Percentiles rank a stretch among this genome's conserved stretches.
These are phyloP conservation scores for Pinus albicaulis DNA, from an alignment of 75 land plant species.

Conservation along the genomic window DNA sequence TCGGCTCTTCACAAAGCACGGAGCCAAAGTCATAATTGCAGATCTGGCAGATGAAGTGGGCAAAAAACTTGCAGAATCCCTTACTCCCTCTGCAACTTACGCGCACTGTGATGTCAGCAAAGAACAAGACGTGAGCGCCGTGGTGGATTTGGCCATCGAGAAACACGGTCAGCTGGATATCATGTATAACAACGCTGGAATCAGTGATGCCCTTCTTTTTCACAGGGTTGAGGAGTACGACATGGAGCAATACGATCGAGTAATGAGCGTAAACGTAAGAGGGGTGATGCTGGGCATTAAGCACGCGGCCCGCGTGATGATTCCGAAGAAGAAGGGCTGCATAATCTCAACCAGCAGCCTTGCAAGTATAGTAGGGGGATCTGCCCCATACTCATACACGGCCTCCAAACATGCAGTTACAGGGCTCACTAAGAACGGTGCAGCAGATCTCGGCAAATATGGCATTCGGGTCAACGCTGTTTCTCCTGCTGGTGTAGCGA, in stretches of 20 bases:
- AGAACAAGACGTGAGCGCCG: constrained; percentile 22
- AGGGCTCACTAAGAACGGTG: constrained; percentile 34
- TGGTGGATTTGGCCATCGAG: constrained; percentile 21
- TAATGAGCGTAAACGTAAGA: constrained; percentile 32
- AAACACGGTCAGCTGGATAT: constrained; percentile 30
- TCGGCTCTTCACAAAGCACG: constrained; percentile 11
- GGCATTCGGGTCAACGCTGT: constrained; percentile 52
- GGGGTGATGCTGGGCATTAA: constrained; percentile 46
- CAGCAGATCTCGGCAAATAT: constrained; percentile 42
- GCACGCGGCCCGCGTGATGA: constrained; percentile 56
- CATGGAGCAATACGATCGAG: constrained; percentile 26
- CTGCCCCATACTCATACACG: constrained; percentile 29
- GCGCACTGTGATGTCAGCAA: constrained; percentile 47
- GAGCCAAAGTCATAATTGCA: constrained; percentile 22
- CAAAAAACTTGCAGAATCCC: constrained; percentile 10
- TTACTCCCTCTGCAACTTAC: constrained; percentile 12
- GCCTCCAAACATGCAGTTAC: constrained; percentile 36
- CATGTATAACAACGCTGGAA: constrained; percentile 48
- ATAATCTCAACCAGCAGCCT: constrained; percentile 43
- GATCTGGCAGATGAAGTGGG: constrained; percentile 33
- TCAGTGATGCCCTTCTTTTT: constrained; percentile 2
- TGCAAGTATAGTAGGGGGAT: constrained; percentile 11
- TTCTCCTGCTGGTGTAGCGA: constrained; percentile 30
- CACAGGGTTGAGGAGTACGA: constrained; percentile 20
- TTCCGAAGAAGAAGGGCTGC: constrained; percentile 23